These are phyloP conservation scores for Lactarius sp. DNA, from an alignment of 768 basidiomycete genomes.

Conservation along the genomic window DNA sequence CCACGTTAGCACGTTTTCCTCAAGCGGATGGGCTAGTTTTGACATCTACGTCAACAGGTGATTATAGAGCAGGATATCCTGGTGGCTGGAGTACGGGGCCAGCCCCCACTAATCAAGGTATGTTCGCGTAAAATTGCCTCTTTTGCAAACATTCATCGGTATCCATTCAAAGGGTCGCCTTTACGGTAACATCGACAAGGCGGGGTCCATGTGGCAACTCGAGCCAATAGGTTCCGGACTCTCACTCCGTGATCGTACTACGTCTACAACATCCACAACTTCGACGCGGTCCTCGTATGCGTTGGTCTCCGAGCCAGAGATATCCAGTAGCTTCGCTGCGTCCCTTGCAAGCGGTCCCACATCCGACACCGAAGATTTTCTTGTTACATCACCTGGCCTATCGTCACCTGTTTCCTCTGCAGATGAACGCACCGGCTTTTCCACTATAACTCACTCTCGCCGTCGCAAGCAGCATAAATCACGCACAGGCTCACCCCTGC, in stretches of 20 bases:
- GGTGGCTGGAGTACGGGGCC: constrained; percentile 67
- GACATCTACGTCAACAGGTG: constrained; percentile 42
- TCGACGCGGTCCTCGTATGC: constrained; percentile 81
- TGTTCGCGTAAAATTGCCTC: constrained; percentile 21
- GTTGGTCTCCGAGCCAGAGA: constrained; percentile 77
- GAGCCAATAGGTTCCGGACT: constrained; percentile 57
- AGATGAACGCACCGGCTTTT: constrained; percentile 35
- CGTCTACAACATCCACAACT: constrained; percentile 66
- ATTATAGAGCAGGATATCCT: constrained; percentile 66
- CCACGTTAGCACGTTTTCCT: constrained; percentile 33
- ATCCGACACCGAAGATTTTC: constrained; percentile 66
- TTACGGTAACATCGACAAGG: constrained; percentile 62
- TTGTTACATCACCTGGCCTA: constrained; percentile 48
- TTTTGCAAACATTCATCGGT: neutral
- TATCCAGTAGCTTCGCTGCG: constrained; percentile 79
- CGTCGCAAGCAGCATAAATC: constrained; percentile 37
- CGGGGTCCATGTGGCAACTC: constrained; percentile 72
- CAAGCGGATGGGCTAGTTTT: constrained; percentile 5
- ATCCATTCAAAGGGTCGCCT: constrained; percentile 54
- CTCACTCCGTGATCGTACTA: constrained; percentile 64
- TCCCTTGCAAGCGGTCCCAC: constrained; percentile 70
- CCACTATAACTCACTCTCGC: constrained; percentile 20
- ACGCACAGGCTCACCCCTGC: constrained; percentile 49
- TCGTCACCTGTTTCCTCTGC: constrained; percentile 60
- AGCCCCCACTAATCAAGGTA: constrained; percentile 70